Evolutionary conservation across 768 basidiomycete species (phyloP).

Genomic region (Crassisporium funariophilum): DNA sequence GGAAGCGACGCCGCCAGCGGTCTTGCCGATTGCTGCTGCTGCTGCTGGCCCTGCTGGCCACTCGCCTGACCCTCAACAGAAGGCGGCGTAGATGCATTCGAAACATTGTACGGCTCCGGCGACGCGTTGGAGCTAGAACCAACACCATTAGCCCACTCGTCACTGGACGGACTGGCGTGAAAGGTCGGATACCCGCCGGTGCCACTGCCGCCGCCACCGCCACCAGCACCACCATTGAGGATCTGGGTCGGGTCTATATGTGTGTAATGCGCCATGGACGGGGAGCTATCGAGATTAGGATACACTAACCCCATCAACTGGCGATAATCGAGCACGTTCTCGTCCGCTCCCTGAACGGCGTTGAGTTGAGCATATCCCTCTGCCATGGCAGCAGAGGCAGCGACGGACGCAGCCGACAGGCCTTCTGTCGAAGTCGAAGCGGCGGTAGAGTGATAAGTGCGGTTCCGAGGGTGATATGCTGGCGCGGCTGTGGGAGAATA

Average conservation of each 20-base stretch:
- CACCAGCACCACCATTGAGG: slow-evolving; percentile 33
- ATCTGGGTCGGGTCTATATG: slow-evolving; percentile 96
- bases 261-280: slow-evolving; percentile 54
- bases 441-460: slow-evolving; percentile 28
- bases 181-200: slow-evolving; percentile 47
- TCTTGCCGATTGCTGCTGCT: slow-evolving; percentile 28
- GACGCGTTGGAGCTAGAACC: slow-evolving; percentile 70
- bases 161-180: slow-evolving; percentile 81
- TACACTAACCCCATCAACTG: slow-evolving; percentile 71
- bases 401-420: slow-evolving; percentile 64
- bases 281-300: slow-evolving; percentile 48
- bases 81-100: slow-evolving; percentile 74
- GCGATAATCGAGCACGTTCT: slow-evolving; percentile 58
- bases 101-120: slow-evolving; percentile 72
- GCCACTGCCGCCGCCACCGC: slow-evolving; percentile 30
- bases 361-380: slow-evolving; percentile 73
- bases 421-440: slow-evolving; percentile 44
- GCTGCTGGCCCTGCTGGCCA: slow-evolving; percentile 23
- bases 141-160: slow-evolving; percentile 75
- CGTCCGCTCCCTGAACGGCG: slow-evolving; percentile 58
- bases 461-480: slow-evolving; percentile 11
- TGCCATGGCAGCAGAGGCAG: slow-evolving; percentile 68
- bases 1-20: slow-evolving; percentile 20
- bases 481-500: slow-evolving; percentile 9
- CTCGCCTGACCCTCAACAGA: slow-evolving; percentile 50